phyloP scores from a whole-genome alignment of 1,284 basidiomycete species.

The Megacollybia platyphylla region DNA sequence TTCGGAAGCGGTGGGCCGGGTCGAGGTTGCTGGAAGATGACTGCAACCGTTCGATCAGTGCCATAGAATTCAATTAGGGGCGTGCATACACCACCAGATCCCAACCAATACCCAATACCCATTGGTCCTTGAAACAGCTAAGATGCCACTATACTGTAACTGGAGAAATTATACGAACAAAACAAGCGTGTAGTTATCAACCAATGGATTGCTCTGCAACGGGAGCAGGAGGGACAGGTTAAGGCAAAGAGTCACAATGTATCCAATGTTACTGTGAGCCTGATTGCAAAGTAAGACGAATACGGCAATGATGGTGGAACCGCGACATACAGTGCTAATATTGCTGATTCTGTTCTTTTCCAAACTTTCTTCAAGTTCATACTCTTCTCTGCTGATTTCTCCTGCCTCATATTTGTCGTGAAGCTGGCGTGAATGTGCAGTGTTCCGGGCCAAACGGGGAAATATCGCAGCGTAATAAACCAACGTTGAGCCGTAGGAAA shows the following conservation, averaged over 20 bases:
- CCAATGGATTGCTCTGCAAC: constrained; percentile 46
- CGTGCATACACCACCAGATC: constrained; percentile 68
- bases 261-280: constrained; percentile 71
- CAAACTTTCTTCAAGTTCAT: constrained; percentile 65
- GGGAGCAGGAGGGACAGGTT: constrained; percentile 69
- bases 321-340: constrained; percentile 55
- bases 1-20: constrained; percentile 64
- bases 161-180: constrained; percentile 26
- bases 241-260: constrained; percentile 50
- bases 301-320: background rate
- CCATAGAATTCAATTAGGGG: background rate
- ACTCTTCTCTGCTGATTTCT: constrained; percentile 46
- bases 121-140: constrained; percentile 33
- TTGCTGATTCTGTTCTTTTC: constrained; percentile 82
- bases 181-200: constrained; percentile 60
- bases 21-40: constrained; percentile 66
- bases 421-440: constrained; percentile 49
- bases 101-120: constrained; percentile 65
- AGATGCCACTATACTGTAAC: constrained; percentile 4
- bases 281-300: constrained; percentile 13
- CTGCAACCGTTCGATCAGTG: constrained; percentile 19
- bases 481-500: constrained; percentile 63
- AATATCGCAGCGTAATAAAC: constrained; percentile 79
- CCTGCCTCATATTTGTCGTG: constrained; percentile 47
- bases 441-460: constrained; percentile 73